Conservation (phyloP, 2,329 filamentous ascomycete genomes). For the Pestalotiopsis sp. region DNA sequence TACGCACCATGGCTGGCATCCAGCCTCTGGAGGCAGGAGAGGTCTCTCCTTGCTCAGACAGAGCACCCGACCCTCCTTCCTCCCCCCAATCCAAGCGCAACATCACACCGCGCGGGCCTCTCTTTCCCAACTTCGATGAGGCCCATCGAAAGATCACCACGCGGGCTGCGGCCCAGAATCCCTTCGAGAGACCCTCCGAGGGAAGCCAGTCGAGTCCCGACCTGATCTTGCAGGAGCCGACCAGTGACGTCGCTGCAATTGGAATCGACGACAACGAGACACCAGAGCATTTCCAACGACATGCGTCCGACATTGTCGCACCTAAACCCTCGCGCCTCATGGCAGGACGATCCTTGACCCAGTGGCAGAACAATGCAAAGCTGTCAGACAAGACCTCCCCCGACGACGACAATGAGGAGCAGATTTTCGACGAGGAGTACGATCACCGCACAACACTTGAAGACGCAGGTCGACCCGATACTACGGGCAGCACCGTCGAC, state of each 20-base stretch:
- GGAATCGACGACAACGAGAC: background rate
- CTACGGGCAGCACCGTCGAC: conserved; percentile 32
- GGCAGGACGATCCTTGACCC: conserved; percentile 17
- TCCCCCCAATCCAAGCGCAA: conserved; percentile 17
- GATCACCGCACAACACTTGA: background rate
- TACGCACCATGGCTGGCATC: background rate
- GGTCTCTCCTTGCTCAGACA: conserved; percentile 5
- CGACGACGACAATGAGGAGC: background rate
- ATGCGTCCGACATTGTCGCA: conserved; percentile 6
- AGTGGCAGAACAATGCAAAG: conserved; percentile 11
- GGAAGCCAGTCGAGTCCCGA: conserved; percentile 14
- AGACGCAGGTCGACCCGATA: background rate
- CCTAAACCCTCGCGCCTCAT: conserved; percentile 9
- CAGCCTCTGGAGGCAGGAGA: conserved; percentile 12
- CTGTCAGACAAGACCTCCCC: background rate
- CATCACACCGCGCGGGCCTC: conserved; percentile 33
- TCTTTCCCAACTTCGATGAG: conserved; percentile 40
- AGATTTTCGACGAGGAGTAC: background rate
- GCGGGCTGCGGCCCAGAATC: conserved; percentile 19
- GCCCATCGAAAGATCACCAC: conserved; percentile 43
- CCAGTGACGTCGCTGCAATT: background rate
- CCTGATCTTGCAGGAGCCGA: conserved; percentile 9
- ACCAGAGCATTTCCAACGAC: background rate
- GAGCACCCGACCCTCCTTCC: background rate
- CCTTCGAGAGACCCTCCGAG: conserved; percentile 13